Evolutionary conservation across 352 stramenopile genomes (phyloP).

Genomic region (Phytophthora citrophthora): DNA sequence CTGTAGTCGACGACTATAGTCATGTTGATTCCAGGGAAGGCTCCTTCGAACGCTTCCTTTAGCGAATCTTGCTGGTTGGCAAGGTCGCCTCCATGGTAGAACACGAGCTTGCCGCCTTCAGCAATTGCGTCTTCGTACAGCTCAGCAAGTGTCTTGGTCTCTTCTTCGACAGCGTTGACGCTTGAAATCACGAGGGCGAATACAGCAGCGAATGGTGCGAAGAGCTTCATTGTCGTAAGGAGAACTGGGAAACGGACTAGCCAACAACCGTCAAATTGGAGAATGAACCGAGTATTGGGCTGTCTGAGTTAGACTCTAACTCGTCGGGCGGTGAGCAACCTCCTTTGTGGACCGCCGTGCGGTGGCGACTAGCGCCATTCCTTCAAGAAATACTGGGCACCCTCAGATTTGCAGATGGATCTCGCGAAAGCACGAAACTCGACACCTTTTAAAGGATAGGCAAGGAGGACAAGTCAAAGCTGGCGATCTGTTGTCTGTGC

Average conservation of each 20-base stretch:
- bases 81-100: constrained; percentile 47
- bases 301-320: too few relatives aligned
- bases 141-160: constrained; percentile 48
- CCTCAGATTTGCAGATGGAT: neutral
- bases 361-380: too few relatives aligned
- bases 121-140: constrained; percentile 53
- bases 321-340: too few relatives aligned
- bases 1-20: constrained; percentile 62
- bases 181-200: constrained; percentile 5
- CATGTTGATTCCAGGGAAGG: constrained; percentile 56
- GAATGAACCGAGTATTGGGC: too few relatives aligned
- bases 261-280: too few relatives aligned
- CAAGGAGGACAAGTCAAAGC: neutral
- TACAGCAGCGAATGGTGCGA: constrained; percentile 1
- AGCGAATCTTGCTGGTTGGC: constrained; percentile 34
- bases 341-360: too few relatives aligned
- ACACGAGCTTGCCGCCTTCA: constrained; percentile 55
- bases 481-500: neutral
- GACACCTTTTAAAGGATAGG: neutral
- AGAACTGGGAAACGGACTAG: too few relatives aligned
- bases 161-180: constrained; percentile 30
- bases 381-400: too few relatives aligned
- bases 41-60: neutral
- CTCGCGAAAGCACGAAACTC: neutral
- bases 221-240: constrained; percentile 16